A percentile compares a stretch with the other conserved stretches of the same genome.
Conservation (phyloP, 2,329 filamentous ascomycete genomes). For the Canariomyces notabilis region DNA sequence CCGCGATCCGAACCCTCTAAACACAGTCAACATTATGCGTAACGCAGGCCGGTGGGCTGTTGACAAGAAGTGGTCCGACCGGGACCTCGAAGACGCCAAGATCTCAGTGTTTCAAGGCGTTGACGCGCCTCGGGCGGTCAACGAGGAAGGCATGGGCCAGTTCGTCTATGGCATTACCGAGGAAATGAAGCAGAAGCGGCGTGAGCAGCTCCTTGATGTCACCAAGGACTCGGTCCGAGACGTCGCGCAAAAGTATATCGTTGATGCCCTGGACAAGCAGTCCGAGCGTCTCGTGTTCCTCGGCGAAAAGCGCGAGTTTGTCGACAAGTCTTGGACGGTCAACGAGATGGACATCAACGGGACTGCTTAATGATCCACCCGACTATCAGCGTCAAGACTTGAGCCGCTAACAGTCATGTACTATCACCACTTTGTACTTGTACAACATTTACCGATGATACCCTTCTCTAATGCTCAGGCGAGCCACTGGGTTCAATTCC, state of each 20-base stretch:
- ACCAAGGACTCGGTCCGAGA: constrained; percentile 72
- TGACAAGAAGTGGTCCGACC: constrained; percentile 73
- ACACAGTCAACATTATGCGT: constrained; percentile 79
- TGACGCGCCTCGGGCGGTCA: constrained; percentile 83
- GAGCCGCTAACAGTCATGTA: constrained; percentile 17
- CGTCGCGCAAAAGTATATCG: constrained; percentile 76
- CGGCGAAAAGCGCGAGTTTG: constrained; percentile 78
- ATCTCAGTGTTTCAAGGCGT: constrained; percentile 88
- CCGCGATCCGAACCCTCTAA: constrained; percentile 89
- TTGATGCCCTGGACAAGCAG: constrained; percentile 57
- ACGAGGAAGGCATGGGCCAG: constrained; percentile 76
- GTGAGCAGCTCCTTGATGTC: constrained; percentile 83
- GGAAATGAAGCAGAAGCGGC: constrained; percentile 80
- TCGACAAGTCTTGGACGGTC: constrained; percentile 67
- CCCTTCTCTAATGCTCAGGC: constrained; percentile 29
- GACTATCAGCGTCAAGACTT: not conserved
- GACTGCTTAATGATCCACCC: constrained; percentile 24
- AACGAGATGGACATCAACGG: constrained; percentile 66
- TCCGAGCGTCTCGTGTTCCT: constrained; percentile 67
- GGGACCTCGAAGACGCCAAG: constrained; percentile 93
- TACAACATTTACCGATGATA: constrained; percentile 34
- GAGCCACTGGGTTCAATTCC: not conserved
- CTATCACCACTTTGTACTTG: constrained; percentile 30
- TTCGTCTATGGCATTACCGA: constrained; percentile 83
- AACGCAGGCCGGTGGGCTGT: constrained; percentile 78